Base-by-base conservation (phyloP, 2,329 filamentous ascomycete species). In the Sclerotiophoma versabilis region DNA sequence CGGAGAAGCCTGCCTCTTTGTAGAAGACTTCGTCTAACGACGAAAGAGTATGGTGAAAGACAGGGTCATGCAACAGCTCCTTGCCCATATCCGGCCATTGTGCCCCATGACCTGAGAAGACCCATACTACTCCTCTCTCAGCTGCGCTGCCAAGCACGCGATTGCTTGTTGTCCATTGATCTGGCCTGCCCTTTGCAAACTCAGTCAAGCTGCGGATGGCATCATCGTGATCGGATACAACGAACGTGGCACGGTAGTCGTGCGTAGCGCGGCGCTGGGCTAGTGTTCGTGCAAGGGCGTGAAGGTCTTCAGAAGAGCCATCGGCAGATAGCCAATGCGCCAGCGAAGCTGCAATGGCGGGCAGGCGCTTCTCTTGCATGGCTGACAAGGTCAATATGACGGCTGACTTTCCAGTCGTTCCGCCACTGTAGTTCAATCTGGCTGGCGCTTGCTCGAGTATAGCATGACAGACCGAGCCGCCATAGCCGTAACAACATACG, bases 401-500 rank as follows among this genome's bases (percentile, higher is more conserved):
- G 4, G 42, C 30, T 45, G 23, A 25, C 3, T 25, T 38, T 17
- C 20, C 9, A 2, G 11, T 15, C n/a, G 19, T 3, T 27, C 12
- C 17, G 12, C 2, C 2, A 10, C 9, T 34, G 3, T 11, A n/a
- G 3, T n/a, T 8, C 9, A n/a, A 9, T 22, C 4, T 17, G 11
- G 14, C 20, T 32, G 65, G 17, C 50, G 58, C 77, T 54, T 64
- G 50, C 26, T 81, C 77, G 22, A 81, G 42, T 25, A 81, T 75
- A 0, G 71, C 71, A 54, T 79, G 76, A 1, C 75, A 73, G 33
- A 78, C 77, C 2, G 76, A 72, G 8, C 77, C 77, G 3, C 77
- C 77, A 39, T 76, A 75, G 2, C 77, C 80, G 54, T 80, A 82
- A 11, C 77, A 77, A 49, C 78, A 80, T 1, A 81, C 69, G 23